Evolutionary conservation across 257 asterid genomes (phyloP).

Genomic region (Jacaranda copaia): DNA sequence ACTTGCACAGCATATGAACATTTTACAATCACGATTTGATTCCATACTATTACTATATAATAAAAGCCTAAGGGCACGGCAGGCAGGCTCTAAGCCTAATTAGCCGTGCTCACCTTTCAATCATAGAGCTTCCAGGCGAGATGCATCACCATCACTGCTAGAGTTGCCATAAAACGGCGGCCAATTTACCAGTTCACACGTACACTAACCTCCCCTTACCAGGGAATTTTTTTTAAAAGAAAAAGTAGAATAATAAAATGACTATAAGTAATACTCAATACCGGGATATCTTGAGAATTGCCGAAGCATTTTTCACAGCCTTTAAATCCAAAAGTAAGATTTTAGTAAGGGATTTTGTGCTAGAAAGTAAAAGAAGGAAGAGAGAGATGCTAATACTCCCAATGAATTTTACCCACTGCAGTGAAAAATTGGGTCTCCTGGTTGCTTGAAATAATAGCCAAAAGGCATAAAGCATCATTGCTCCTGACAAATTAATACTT

Average conservation of each 20-base stretch:
- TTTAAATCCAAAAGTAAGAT: conserved; percentile 72
- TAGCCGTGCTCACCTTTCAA: conserved; percentile 99
- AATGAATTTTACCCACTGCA: conserved; percentile 72
- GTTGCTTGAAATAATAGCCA: conserved; percentile 75
- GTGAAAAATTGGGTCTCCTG: conserved; percentile 58
- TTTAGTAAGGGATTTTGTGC: conserved; percentile 62
- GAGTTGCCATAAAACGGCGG: conserved; percentile 79
- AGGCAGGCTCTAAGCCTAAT: conserved; percentile 92
- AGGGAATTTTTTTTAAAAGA: conserved; percentile 66
- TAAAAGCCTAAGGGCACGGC: conserved; percentile 97
- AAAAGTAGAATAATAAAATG: conserved; percentile 44
- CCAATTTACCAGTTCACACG: conserved; percentile 78
- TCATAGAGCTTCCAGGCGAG: conserved; percentile 89
- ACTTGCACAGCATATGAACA: conserved; percentile 22
- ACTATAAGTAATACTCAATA: conserved; percentile 56
- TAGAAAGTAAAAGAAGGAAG: conserved; percentile 59
- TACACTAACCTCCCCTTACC: conserved; percentile 97
- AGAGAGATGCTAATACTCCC: conserved; percentile 77
- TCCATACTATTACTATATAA: conserved; percentile 35
- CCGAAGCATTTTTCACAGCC: conserved; percentile 82
- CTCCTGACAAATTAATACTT: conserved; percentile 54
- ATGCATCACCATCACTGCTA: conserved; percentile 95
- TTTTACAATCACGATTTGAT: conserved; percentile 32
- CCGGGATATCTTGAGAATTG: conserved; percentile 75
- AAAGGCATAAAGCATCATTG: conserved; percentile 62